phyloP scores from a whole-genome alignment of 208 protist species.

The Phytomonas sp. region DNA sequence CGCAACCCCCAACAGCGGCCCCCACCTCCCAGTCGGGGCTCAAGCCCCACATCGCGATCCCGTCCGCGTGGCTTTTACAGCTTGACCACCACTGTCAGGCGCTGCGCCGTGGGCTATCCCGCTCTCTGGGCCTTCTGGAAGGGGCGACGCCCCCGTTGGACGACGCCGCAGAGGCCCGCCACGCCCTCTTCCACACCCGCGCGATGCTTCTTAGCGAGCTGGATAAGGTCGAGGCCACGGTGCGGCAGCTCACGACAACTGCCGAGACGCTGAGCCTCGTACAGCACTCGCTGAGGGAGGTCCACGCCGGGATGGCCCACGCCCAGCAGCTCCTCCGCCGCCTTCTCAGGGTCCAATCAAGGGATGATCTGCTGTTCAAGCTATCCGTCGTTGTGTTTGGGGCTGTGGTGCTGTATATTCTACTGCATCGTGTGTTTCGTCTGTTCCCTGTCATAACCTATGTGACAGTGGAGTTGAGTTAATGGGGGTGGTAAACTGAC shows the following conservation, averaged over 20 bases:
- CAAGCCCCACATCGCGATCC: not conserved
- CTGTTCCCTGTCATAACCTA: conserved; percentile 56
- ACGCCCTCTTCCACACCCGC: conserved; percentile 66
- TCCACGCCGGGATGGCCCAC: conserved; percentile 52
- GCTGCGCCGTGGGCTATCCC: conserved; percentile 37
- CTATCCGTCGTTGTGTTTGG: conserved; percentile 47
- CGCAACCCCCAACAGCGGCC: conserved; percentile 12
- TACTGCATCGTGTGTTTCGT: conserved; percentile 57
- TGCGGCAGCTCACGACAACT: conserved; percentile 38
- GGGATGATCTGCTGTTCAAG: conserved; percentile 54
- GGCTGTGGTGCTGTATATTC: conserved; percentile 50
- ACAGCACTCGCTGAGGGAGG: conserved; percentile 45
- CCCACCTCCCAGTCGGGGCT: not conserved
- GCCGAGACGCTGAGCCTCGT: conserved; percentile 38
- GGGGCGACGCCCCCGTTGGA: conserved; percentile 14
- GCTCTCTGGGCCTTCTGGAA: conserved; percentile 33
- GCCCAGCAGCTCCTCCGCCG: conserved; percentile 45
- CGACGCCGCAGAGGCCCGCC: conserved; percentile 44
- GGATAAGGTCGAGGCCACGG: conserved; percentile 60
- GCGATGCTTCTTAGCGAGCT: conserved; percentile 61
- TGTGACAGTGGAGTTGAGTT: conserved; percentile 14
- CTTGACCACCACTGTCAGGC: conserved; percentile 30
- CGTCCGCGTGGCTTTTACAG: conserved; percentile 3
- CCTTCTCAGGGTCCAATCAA: conserved; percentile 50
- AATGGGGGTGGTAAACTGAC: no score